These are phyloP conservation scores for Colletotrichum musae DNA, from an alignment of 2,329 filamentous ascomycete genomes.

Conservation along the genomic window DNA sequence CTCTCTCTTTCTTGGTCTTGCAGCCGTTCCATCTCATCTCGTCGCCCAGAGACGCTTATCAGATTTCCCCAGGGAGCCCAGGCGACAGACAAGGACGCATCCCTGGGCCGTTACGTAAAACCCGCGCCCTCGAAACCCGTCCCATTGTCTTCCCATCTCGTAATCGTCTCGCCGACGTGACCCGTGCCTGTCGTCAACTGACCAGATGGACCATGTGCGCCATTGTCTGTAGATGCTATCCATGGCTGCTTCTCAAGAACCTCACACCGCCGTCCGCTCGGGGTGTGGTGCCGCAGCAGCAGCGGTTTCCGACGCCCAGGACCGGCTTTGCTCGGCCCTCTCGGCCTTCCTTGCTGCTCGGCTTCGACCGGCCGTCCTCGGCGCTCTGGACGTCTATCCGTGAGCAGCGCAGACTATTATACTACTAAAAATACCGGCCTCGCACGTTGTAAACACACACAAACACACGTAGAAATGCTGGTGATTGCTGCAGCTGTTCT, in stretches of 20 bases:
- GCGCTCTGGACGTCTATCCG: too few species aligned
- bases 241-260: too few species aligned
- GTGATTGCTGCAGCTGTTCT: not conserved
- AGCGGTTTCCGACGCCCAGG: slow-evolving; percentile 3
- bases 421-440: too few species aligned
- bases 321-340: slow-evolving; percentile 8
- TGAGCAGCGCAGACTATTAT: too few species aligned
- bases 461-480: not conserved
- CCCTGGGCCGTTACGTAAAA: slow-evolving; percentile 36
- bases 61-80: slow-evolving; percentile 7
- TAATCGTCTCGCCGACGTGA: slow-evolving; percentile 14
- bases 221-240: not conserved
- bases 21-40: not conserved
- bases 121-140: slow-evolving; percentile 6
- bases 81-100: slow-evolving; percentile 12
- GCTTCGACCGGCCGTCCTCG: not conserved
- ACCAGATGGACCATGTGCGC: not conserved
- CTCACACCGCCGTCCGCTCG: too few species aligned
- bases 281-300: too few species aligned
- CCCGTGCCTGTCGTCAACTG: slow-evolving; percentile 26
- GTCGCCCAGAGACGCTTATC: not conserved
- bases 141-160: not conserved
- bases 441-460: not conserved
- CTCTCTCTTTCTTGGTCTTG: too few species aligned
- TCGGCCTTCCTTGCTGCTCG: not conserved